phyloP scores from a whole-genome alignment of 768 basidiomycete genomes.

The Strobilomyces confusus region DNA sequence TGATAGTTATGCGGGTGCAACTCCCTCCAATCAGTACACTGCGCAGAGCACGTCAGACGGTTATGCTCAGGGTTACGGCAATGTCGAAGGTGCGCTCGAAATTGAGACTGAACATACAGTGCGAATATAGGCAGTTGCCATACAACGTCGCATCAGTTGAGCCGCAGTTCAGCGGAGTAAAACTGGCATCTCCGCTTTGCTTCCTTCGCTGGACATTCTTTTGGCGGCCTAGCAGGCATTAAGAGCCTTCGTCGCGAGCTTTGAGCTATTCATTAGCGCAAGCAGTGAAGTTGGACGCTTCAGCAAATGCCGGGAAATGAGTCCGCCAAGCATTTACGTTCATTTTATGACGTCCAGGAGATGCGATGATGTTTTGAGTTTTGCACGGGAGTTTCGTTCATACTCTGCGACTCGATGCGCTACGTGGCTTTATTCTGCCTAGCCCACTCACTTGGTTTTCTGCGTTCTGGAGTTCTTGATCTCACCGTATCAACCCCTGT shows the following conservation, averaged over 20 bases:
- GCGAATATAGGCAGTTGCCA: constrained; percentile 40
- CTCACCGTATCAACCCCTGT: constrained; percentile 42
- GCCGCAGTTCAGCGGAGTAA: constrained; percentile 51
- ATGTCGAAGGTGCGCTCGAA: constrained; percentile 82
- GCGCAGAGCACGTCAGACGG: constrained; percentile 43
- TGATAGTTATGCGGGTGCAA: constrained; percentile 50
- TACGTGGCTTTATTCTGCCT: constrained; percentile 44
- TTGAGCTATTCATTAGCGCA: constrained; percentile 46
- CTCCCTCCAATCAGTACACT: constrained; percentile 51
- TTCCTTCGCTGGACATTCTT: constrained; percentile 21
- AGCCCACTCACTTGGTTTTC: constrained; percentile 37
- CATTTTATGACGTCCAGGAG: constrained; percentile 16
- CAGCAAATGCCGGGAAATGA: constrained; percentile 28
- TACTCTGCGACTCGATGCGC: constrained; percentile 36
- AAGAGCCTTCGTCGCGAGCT: constrained; percentile 40
- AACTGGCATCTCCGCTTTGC: constrained; percentile 34
- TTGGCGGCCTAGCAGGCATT: constrained; percentile 25
- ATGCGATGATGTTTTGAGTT: constrained; percentile 27
- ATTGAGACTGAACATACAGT: constrained; percentile 53
- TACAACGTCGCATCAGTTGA: constrained; percentile 32
- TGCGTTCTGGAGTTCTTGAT: constrained; percentile 47
- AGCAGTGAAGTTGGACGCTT: constrained; percentile 38
- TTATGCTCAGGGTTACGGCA: constrained; percentile 59
- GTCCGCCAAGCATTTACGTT: constrained; percentile 21
- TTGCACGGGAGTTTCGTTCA: constrained; percentile 17